These are phyloP conservation scores for Diophrys appendiculata DNA, from an alignment of 73 alveolate species.

Conservation along the genomic window DNA sequence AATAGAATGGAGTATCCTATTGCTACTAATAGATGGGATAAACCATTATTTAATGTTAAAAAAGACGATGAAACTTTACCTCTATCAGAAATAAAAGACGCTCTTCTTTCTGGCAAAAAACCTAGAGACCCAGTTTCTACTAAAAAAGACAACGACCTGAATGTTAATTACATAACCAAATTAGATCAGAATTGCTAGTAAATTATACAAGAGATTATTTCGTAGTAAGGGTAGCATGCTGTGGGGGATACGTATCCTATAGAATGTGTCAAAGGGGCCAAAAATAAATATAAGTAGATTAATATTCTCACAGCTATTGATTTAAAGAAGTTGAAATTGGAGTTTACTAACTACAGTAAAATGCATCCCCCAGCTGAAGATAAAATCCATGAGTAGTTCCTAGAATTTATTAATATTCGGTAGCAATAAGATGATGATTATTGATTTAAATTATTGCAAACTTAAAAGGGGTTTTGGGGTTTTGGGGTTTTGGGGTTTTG, in stretches of 20 bases:
- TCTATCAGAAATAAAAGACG: conserved; percentile 79
- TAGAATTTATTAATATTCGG: not conserved
- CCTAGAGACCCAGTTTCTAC: conserved; percentile 96
- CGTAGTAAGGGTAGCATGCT: conserved; percentile 63
- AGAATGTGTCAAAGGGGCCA: conserved; percentile 22
- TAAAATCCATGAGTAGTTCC: too few species aligned
- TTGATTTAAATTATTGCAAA: conserved; percentile 34
- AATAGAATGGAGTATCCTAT: conserved; percentile 92
- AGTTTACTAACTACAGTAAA: conserved; percentile 69
- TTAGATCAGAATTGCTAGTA: conserved; percentile 84
- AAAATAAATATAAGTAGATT: conserved; percentile 47
- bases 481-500: too few species aligned
- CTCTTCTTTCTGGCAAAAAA: conserved; percentile 78
- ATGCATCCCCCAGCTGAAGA: conserved; percentile 72
- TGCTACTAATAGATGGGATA: conserved; percentile 94
- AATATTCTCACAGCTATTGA: conserved; percentile 72
- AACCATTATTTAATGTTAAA: conserved; percentile 82
- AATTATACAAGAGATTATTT: conserved; percentile 67
- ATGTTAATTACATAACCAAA: conserved; percentile 83
- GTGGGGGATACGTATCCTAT: conserved; percentile 18
- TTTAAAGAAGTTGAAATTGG: conserved; percentile 75
- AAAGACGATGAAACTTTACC: conserved; percentile 86
- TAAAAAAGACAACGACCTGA: conserved; percentile 76
- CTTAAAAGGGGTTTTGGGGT: conserved; percentile 68
- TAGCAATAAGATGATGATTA: not conserved